Evolutionary conservation across 345 rosid species (phyloP).

Genomic region (Clausena lansium): DNA sequence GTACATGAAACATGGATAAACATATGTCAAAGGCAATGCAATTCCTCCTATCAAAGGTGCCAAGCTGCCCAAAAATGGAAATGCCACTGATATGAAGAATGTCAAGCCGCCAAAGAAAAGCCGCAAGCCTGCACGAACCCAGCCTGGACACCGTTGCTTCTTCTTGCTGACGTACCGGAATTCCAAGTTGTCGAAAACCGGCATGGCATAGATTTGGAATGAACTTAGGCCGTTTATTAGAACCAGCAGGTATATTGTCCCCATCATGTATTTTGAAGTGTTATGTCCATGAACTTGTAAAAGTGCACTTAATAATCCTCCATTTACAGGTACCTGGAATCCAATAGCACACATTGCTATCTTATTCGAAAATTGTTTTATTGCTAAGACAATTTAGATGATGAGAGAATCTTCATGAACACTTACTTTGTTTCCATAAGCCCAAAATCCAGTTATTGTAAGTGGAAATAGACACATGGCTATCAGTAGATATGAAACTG

Average conservation of each 20-base stretch:
- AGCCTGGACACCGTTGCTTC: conserved; percentile 20
- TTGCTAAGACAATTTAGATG: not conserved
- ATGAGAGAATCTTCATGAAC: not conserved
- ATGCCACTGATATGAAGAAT: conserved; percentile 38
- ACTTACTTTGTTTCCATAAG: conserved; percentile 46
- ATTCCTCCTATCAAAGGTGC: conserved; percentile 46
- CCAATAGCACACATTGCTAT: not conserved
- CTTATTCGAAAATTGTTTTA: too few species aligned
- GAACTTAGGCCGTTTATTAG: conserved; percentile 32
- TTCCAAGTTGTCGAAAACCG: conserved; percentile 52
- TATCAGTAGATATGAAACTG: conserved; percentile 34
- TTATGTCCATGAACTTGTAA: conserved; percentile 17
- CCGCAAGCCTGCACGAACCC: conserved; percentile 29
- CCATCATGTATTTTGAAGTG: conserved; percentile 25
- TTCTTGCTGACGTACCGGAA: conserved; percentile 19
- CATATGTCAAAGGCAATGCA: conserved; percentile 38
- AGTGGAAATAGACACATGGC: conserved; percentile 33
- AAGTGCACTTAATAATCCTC: conserved; percentile 39
- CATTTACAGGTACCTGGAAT: conserved; percentile 25
- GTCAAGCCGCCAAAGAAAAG: conserved; percentile 41
- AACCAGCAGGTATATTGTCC: conserved; percentile 24
- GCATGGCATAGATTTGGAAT: conserved; percentile 60
- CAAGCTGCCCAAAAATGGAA: conserved; percentile 49
- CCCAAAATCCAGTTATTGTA: conserved; percentile 55
- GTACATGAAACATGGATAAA: conserved; percentile 67